Percentiles rank a stretch among this genome's conserved stretches.
These are phyloP conservation scores for Pterocarpus santalinus DNA, from an alignment of 306 rosid genomes.

Conservation along the genomic window DNA sequence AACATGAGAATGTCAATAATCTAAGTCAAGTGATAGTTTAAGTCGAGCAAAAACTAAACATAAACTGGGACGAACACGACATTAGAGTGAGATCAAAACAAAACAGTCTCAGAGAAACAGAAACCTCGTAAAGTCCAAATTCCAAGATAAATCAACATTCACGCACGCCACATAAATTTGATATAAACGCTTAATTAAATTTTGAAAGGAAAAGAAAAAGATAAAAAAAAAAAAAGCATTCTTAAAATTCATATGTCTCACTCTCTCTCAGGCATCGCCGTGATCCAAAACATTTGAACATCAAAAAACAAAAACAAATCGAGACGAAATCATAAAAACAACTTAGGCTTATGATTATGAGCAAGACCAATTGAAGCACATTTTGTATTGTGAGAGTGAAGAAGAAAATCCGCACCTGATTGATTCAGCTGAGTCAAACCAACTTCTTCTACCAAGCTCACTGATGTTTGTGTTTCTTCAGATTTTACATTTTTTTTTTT, in stretches of 20 bases:
- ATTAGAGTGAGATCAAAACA: constrained; percentile 39
- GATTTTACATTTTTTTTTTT: constrained; percentile 40
- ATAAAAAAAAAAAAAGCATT: constrained; percentile 4
- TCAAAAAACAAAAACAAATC: constrained; percentile 43
- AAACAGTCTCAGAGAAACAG: constrained; percentile 28
- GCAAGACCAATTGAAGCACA: not conserved
- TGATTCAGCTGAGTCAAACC: constrained; percentile 43
- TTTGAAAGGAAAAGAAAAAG: too few species aligned
- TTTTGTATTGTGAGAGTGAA: constrained; percentile 12
- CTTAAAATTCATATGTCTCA: constrained; percentile 20
- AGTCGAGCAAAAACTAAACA: constrained; percentile 27
- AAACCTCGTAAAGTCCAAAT: constrained; percentile 41
- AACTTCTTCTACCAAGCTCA: constrained; percentile 40
- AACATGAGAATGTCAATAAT: constrained; percentile 2
- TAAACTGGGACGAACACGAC: constrained; percentile 8
- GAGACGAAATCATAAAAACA: constrained; percentile 30
- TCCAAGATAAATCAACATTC: constrained; percentile 26
- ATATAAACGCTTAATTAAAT: not conserved
- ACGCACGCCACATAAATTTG: constrained; percentile 28
- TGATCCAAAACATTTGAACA: constrained; percentile 34
- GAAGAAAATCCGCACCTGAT: constrained; percentile 46
- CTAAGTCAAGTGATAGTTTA: not conserved
- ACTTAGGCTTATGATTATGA: not conserved
- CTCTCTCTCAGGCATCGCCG: not conserved
- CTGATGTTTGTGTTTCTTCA: constrained; percentile 25